Conservation (phyloP, 2,329 filamentous ascomycete genomes). For the Epichloe aotearoae region DNA sequence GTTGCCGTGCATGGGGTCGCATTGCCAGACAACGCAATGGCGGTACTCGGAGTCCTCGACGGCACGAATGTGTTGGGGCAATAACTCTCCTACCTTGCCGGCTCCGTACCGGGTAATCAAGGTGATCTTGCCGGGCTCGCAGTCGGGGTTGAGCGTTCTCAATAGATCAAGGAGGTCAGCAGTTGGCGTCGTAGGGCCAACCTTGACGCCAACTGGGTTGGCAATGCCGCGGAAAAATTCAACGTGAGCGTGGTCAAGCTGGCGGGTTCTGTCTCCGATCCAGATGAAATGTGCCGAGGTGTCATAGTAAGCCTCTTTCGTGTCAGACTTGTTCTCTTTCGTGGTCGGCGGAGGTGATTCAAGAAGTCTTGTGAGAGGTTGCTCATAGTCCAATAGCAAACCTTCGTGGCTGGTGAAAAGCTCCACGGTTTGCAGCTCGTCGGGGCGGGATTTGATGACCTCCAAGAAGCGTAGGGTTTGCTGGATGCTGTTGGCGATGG, state of each 20-base stretch:
- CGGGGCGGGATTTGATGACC: slow-evolving; percentile 76
- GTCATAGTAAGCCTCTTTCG: slow-evolving; percentile 65
- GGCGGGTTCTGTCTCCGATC: slow-evolving; percentile 93
- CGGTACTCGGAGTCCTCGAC: slow-evolving; percentile 66
- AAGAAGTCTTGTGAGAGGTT: slow-evolving; percentile 67
- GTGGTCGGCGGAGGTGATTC: slow-evolving; percentile 37
- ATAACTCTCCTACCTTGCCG: slow-evolving; percentile 56
- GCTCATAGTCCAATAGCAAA: slow-evolving; percentile 86
- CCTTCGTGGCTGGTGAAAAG: slow-evolving; percentile 94
- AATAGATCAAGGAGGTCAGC: slow-evolving; percentile 68
- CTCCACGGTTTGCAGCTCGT: slow-evolving; percentile 81
- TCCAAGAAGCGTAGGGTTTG: slow-evolving; percentile 90
- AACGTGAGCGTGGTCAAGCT: slow-evolving; percentile 85
- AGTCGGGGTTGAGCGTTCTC: slow-evolving; percentile 68
- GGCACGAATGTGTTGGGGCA: slow-evolving; percentile 77
- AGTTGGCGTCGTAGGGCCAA: slow-evolving; percentile 71
- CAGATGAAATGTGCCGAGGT: slow-evolving; percentile 95
- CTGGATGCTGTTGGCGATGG: slow-evolving; percentile 73
- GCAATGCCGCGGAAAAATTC: slow-evolving; percentile 95
- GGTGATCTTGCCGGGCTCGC: slow-evolving; percentile 84
- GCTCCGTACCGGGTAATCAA: slow-evolving; percentile 93
- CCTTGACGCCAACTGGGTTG: slow-evolving; percentile 94
- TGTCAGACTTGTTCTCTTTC: slow-evolving; percentile 8
- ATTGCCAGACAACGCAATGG: slow-evolving; percentile 78
- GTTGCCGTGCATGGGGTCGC: slow-evolving; percentile 96